Evolutionary conservation across 139 green algal genomes (phyloP), one percentile per base, ranked within the genome.

Genomic region (Micromonas commoda): DNA sequence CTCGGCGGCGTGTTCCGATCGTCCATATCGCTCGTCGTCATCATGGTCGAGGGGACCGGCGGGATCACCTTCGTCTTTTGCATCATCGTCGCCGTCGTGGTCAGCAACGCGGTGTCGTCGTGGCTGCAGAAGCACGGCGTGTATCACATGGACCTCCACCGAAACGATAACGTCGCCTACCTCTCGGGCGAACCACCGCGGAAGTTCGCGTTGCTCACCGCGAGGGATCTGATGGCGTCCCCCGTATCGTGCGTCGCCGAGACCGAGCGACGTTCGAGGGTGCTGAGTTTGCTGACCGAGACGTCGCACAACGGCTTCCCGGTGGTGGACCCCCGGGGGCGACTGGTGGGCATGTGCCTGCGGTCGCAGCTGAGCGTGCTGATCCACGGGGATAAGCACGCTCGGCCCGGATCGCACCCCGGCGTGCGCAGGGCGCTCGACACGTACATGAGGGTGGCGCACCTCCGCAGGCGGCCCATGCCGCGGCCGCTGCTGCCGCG

Each of bases 251-350:
- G 34, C 13, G 45, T 75, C 33, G 81, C 71, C 68, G 39, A 80
- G 51, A 77, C 97, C 0, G 91, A 91, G 83, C 79, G 51, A 3
- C 84, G 92, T 3, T 71, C 64, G 4, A 73, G 77, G 0, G 78
- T 96, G n/a, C 61, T 92, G 31, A 32, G 85, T 1, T 82, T 92
- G 38, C 83, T 97, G 73, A 70, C 79, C 6, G 57, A 32, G 77
- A 91, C 84, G 24, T 87, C 76, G 0, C 91, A 96, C 87, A 96
- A 96, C 83, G 93, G 91, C 53, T 97, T 97, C 83, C 91, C 92
- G 0, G 88, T 97, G 26, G 83, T 91, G 4, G 77, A 77, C 34
- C 2, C 61, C 29, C 29, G 39, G 32, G 69, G 65, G 0, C 26
- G 53, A 1, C n/a, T 86, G n/a, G 45, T 67, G n/a, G 93, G 93